These are phyloP conservation scores for Mallotus japonicus DNA, from an alignment of 441 rosid genomes.

Conservation along the genomic window DNA sequence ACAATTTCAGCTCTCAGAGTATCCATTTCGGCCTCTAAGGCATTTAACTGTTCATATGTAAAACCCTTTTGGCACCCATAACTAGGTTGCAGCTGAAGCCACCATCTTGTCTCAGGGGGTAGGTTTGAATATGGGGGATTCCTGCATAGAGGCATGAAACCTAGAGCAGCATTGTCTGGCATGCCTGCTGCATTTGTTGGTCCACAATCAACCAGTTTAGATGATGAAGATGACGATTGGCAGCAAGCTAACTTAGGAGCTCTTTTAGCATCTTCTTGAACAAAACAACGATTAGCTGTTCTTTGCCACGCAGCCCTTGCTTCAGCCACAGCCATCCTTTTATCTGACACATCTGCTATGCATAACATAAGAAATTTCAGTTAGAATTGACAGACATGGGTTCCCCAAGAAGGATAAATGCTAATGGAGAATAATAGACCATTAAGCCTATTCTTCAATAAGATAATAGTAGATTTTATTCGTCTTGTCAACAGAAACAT, in stretches of 20 bases:
- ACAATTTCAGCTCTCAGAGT: constrained; percentile 30
- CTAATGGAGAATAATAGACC: neutral
- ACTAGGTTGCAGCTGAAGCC: constrained; percentile 71
- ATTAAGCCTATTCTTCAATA: neutral
- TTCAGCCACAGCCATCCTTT: constrained; percentile 87
- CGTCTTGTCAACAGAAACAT: neutral
- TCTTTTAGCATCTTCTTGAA: constrained; percentile 98
- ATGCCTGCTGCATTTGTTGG: constrained; percentile 46
- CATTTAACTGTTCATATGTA: constrained; percentile 45
- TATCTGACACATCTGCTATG: constrained; percentile 33
- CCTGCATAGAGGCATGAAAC: constrained; percentile 55
- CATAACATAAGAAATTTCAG: constrained; percentile 22
- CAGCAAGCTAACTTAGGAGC: constrained; percentile 93
- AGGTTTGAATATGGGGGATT: constrained; percentile 45
- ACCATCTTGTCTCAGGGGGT: constrained; percentile 63
- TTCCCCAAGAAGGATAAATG: neutral
- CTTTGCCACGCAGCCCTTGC: constrained; percentile 97
- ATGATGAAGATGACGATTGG: constrained; percentile 67
- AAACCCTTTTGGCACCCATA: constrained; percentile 56
- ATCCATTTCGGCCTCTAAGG: constrained; percentile 52
- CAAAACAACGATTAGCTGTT: constrained; percentile 88
- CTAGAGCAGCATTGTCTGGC: constrained; percentile 42
- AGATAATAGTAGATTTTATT: neutral
- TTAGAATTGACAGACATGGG: constrained; percentile 14
- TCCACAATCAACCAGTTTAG: constrained; percentile 50